Evolutionary conservation across 2,329 filamentous ascomycete species (phyloP), one percentile per base, ranked within the genome.

Genomic region (Didymella sp.): DNA sequence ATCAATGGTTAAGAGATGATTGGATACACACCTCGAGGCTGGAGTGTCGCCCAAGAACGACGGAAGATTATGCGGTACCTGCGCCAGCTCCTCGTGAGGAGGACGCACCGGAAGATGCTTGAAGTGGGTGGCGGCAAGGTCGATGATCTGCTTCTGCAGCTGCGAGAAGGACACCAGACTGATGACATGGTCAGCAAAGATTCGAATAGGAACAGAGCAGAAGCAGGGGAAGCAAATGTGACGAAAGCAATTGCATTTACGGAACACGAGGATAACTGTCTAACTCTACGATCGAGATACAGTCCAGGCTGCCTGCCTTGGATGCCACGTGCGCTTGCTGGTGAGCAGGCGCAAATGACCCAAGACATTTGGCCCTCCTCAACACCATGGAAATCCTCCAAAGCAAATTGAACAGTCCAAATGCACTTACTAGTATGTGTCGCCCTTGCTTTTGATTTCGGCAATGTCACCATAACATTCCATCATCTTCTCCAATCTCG

Each of bases 21-120:
- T 6, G 4, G 6, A 35, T 30, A 62, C 70, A 35, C 66, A 74
- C 73, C 72, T 79, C 3, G 83, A 82, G 3, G 82, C 78, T 13
- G 75, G 71, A 8, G 80, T 84, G 63, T 84, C 81, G 60, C 79
- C 81, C 38, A 84, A 74, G 72, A 85, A 84, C 2, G 82, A 79
- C 6, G 82, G 83, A n/a, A 85, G 70, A 35, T 79, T 79, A 21
- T 80, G 72, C 40, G 83, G 83, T 31, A 85, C 80, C 54, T 81
- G 80, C 35, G 78, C 78, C 17, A 84, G 71, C 38, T 83, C 77
- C 52, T 84, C 80, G 43, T 80, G 74, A 7, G 81, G 80, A 35
- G 80, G 81, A 55, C 79, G 77, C 61, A 81, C 80, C 28, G 81
- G 81, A 28, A 83, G 78, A 63, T 83, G 80, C 56, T 75, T 74